Conservation (phyloP, 106 monocot genomes). For the Allium fistulosum region DNA sequence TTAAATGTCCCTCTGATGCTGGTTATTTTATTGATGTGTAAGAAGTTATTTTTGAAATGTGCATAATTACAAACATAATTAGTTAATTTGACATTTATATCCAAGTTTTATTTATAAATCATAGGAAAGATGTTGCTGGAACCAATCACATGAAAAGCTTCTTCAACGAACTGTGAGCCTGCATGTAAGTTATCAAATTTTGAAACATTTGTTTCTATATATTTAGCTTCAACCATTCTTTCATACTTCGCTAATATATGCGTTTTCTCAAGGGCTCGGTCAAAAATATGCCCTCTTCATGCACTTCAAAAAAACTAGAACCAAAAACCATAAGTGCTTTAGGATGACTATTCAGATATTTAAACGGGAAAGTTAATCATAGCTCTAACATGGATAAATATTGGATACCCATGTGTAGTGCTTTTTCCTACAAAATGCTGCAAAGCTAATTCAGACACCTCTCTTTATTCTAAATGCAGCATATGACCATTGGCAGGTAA, state of each 20-base stretch:
- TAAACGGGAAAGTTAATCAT: neutral
- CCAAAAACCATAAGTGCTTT: constrained; percentile 43
- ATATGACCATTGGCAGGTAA: constrained; percentile 74
- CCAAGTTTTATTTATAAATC: neutral
- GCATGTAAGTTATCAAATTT: constrained; percentile 31
- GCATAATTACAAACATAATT: neutral
- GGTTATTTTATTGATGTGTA: constrained; percentile 71
- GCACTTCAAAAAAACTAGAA: constrained; percentile 38
- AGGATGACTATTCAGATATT: neutral
- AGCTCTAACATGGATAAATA: neutral
- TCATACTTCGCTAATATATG: neutral
- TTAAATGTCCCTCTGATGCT: constrained; percentile 74
- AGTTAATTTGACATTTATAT: neutral
- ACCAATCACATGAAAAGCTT: constrained; percentile 19
- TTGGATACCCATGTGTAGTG: constrained; percentile 33
- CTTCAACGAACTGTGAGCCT: constrained; percentile 47
- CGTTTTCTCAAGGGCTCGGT: constrained; percentile 55
- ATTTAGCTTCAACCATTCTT: constrained; percentile 1
- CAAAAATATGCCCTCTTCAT: constrained; percentile 78
- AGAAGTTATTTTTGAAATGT: constrained; percentile 6
- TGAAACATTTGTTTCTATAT: neutral
- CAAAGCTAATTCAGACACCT: constrained; percentile 37
- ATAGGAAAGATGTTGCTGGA: constrained; percentile 61
- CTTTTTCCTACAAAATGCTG: constrained; percentile 51
- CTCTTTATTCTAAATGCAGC: constrained; percentile 70